A percentile compares a stretch with the other conserved stretches of the same genome.
These are phyloP conservation scores for Actinomucor elegans DNA, from an alignment of 371 early-diverging fungal genomes.

Conservation along the genomic window DNA sequence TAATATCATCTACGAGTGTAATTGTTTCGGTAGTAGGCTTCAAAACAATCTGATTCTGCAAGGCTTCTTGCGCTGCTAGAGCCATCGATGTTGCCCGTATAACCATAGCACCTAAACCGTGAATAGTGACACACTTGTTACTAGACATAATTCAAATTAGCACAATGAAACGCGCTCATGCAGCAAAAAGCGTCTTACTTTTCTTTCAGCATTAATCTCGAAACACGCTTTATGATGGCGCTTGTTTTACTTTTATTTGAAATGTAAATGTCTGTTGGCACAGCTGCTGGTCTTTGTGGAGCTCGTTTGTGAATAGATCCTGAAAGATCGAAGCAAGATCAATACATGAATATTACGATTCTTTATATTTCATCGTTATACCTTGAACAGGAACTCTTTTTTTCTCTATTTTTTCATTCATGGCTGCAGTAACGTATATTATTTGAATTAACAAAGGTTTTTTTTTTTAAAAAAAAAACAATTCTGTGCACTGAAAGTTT, in stretches of 20 bases:
- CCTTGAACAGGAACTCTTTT: slow-evolving; percentile 2
- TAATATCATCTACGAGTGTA: slow-evolving; percentile 53
- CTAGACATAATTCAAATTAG: slow-evolving; percentile 15
- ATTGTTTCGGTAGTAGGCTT: slow-evolving; percentile 53
- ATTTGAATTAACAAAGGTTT: too few relatives aligned
- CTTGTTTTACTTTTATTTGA: slow-evolving; percentile 46
- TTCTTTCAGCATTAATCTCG: slow-evolving; percentile 46
- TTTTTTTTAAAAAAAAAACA: too few relatives aligned
- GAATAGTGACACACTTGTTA: slow-evolving; percentile 51
- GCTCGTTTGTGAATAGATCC: slow-evolving; percentile 48
- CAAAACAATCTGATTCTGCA: slow-evolving; percentile 47
- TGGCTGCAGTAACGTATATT: too few relatives aligned
- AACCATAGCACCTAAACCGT: slow-evolving; percentile 75
- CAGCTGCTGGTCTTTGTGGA: slow-evolving; percentile 49
- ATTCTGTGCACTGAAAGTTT: too few relatives aligned
- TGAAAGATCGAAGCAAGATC: too few relatives aligned
- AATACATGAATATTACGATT: background rate
- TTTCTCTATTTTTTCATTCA: background rate
- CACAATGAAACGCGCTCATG: background rate
- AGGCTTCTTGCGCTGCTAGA: slow-evolving; percentile 38
- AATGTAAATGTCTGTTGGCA: slow-evolving; percentile 60
- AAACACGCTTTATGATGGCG: slow-evolving; percentile 42
- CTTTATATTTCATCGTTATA: background rate
- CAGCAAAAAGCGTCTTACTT: slow-evolving; percentile 19
- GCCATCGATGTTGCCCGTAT: slow-evolving; percentile 58